A percentile compares a stretch with the other conserved stretches of the same genome.
Conservation (phyloP, 192 early-diverging fungal genomes). For the Coemansia sp. region DNA sequence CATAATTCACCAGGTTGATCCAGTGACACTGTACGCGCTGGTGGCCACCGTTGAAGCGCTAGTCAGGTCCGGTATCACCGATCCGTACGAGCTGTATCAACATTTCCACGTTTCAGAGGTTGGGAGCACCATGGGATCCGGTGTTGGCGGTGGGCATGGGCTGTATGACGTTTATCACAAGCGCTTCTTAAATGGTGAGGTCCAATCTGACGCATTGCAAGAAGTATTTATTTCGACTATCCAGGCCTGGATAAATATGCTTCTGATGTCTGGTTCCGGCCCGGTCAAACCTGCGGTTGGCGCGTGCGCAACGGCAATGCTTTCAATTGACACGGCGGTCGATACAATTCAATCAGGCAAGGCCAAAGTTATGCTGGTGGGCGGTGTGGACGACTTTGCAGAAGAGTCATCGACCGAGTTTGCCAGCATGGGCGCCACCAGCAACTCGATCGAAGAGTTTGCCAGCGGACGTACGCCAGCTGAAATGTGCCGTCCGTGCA, state of each 20-base stretch:
- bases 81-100: slow-evolving; percentile 96
- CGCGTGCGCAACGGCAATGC: slow-evolving; percentile 88
- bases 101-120: slow-evolving; percentile 94
- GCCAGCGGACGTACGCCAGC: slow-evolving; percentile 76
- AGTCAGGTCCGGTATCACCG: slow-evolving; percentile 84
- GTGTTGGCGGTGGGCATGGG: slow-evolving; percentile 76
- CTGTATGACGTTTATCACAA: slow-evolving; percentile 70
- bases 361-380: slow-evolving; percentile 87
- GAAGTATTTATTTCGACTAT: slow-evolving; percentile 95
- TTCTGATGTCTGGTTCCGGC: slow-evolving; percentile 86
- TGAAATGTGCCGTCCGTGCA: slow-evolving; percentile 92
- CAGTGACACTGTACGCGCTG: slow-evolving; percentile 78
- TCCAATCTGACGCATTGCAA: slow-evolving; percentile 84
- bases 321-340: slow-evolving; percentile 85
- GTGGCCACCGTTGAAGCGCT: slow-evolving; percentile 92
- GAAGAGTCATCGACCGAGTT: slow-evolving; percentile 89
- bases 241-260: slow-evolving; percentile 94
- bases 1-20: slow-evolving; percentile 86
- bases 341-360: slow-evolving; percentile 86
- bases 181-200: slow-evolving; percentile 70
- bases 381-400: slow-evolving; percentile 86
- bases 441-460: slow-evolving; percentile 77
- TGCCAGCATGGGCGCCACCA: slow-evolving; percentile 93
- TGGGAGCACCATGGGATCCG: slow-evolving; percentile 84
- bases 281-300: slow-evolving; percentile 77